Evolutionary conservation across 2,329 filamentous ascomycete species (phyloP), one percentile per base, ranked within the genome.

Genomic region (Trichoderma cornu-damae): DNA sequence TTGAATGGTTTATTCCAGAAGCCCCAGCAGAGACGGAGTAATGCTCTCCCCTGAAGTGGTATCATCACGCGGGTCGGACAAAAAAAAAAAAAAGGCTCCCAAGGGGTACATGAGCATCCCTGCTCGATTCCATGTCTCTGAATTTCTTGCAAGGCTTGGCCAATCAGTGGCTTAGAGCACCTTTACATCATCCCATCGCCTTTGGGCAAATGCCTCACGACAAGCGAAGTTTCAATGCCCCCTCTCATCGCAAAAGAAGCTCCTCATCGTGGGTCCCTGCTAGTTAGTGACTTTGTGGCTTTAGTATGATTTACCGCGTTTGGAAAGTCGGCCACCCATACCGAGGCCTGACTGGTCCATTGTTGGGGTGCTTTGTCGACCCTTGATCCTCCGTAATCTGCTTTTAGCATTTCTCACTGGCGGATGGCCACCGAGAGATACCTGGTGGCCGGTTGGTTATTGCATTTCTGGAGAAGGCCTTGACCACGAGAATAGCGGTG

Each of bases 321-420:
- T 42, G 44, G 53, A 32, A 57, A 49, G 44, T 57, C 43, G 44
- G 37, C 53, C 20, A 37, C 24, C 37, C 37, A 49, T 34, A 24
- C 34, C 44, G 44, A 57, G 26, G 53, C 44, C 44, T 49, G 43
- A 48, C 43, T 57, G 43, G 53, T 49, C 44, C 43, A 11, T 30
- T 26, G 20, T 42, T 57, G 43, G 53, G 53, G 35, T 24, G 18
- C 26, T 43, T 40, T 32, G 44, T 57, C 44, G 18, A 57, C 43
- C 43, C 44, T 57, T 49, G 53, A 49, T 49, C 53, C 53, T 57
- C 44, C 44, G 53, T 49, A 57, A 57, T 57, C 53, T 57, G 44
- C 53, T 49, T 49, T 57, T 57, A 34, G 53, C 47, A 32, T 22
- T 22, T 34, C 51, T 35, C 42, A 32, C 22, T 16, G 42, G 37